A percentile compares a stretch with the other conserved stretches of the same genome.
Conservation (phyloP, 2,329 filamentous ascomycete species). For the Penicillium aurantiogriseum region DNA sequence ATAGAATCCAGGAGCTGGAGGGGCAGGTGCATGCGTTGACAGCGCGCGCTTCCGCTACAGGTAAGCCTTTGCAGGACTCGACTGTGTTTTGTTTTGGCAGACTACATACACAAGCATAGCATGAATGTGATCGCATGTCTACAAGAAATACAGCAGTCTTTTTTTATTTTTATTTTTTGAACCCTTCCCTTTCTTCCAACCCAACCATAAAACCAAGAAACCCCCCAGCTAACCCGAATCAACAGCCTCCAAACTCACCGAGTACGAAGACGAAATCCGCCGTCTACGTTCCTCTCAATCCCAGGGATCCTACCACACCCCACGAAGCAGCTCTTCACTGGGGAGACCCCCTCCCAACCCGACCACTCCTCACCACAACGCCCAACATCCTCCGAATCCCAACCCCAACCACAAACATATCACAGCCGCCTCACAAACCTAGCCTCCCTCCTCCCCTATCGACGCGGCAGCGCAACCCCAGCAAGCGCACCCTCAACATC, state of each 20-base stretch:
- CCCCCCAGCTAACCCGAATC: neutral
- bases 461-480: constrained; percentile 32
- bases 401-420: constrained; percentile 26
- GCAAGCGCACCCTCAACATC: constrained; percentile 22
- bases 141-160: neutral
- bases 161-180: too few relatives aligned
- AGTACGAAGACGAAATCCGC: constrained; percentile 63
- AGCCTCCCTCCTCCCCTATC: constrained; percentile 41
- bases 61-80: constrained; percentile 39
- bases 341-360: constrained; percentile 23
- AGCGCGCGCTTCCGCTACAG: constrained; percentile 53
- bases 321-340: constrained; percentile 28
- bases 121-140: neutral
- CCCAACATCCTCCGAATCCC: constrained; percentile 25
- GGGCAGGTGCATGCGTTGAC: constrained; percentile 54
- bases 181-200: neutral
- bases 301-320: constrained; percentile 18
- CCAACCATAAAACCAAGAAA: neutral
- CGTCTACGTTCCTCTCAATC: constrained; percentile 42
- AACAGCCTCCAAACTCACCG: constrained; percentile 56
- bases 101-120: neutral
- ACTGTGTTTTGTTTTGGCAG: neutral
- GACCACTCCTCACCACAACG: constrained; percentile 41
- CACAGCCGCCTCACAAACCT: constrained; percentile 41
- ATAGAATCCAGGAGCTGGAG: constrained; percentile 53